Evolutionary conservation across 495 filamentous ascomycete genomes (phyloP).

Genomic region (Aspergillus sclerotioniger): DNA sequence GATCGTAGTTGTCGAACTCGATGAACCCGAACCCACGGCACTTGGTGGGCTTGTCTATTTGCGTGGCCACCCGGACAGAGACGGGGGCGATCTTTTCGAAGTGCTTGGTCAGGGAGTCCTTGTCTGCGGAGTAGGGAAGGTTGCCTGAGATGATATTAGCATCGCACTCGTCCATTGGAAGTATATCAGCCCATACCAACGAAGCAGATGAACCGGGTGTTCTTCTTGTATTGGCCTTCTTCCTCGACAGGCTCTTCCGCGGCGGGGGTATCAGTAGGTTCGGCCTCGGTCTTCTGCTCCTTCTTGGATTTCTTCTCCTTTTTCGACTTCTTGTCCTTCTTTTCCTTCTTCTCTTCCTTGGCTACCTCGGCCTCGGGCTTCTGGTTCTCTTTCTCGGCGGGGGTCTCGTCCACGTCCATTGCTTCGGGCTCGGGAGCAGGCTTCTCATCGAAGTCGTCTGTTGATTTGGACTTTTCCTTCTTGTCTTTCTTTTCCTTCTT

Average conservation of each 20-base stretch:
- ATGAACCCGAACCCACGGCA: constrained; percentile 89
- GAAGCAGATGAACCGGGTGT: constrained; percentile 77
- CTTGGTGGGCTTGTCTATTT: constrained; percentile 63
- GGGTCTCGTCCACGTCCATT: constrained; percentile 10
- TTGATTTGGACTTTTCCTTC: constrained; percentile 18
- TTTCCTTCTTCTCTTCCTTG: constrained; percentile 19
- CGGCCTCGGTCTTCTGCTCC: constrained; percentile 10
- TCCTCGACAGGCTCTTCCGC: constrained; percentile 24
- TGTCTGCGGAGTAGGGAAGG: constrained; percentile 81
- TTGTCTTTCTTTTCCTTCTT: constrained; percentile 17
- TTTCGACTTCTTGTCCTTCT: constrained; percentile 22
- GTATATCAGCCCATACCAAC: constrained; percentile 53
- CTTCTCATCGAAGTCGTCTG: constrained; percentile 3
- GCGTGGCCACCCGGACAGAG: constrained; percentile 70
- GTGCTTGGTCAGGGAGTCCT: constrained; percentile 63
- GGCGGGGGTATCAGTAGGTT: constrained; percentile 9
- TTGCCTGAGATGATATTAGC: constrained; percentile 54
- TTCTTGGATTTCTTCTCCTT: constrained; percentile 21
- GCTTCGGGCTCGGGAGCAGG: constrained; percentile 3
- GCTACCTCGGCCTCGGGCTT: constrained; percentile 21
- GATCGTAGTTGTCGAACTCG: constrained; percentile 85
- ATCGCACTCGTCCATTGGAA: background rate
- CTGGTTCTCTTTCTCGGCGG: constrained; percentile 8
- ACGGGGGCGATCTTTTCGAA: constrained; percentile 73
- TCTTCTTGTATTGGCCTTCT: constrained; percentile 37